Base-by-base conservation (phyloP, 805 yeast genomes). In the Clavispora santaluciae region DNA sequence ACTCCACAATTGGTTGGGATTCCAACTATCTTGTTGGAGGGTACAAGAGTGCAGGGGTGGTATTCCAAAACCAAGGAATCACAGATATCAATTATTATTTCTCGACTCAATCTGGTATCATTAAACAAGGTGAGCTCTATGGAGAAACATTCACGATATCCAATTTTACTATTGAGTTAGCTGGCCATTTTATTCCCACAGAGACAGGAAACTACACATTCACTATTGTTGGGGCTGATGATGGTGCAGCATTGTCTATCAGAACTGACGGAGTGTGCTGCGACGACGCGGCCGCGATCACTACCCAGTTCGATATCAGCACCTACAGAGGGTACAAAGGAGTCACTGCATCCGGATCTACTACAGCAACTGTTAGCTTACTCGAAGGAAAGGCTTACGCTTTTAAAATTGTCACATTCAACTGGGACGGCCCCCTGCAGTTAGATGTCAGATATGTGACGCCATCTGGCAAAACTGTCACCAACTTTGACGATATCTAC, bases 181-280 rank as follows among this genome's bases (percentile, higher is more conserved):
- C 44, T 8, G 53, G 53, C 1, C 48, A 42, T 28, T 49, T 46
- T 36, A 20, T 18, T 11, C 51, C 53, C 10, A 41, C 43, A 8
- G 13, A 23, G 3, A 10, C 49, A 5, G 53, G 53, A 15, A 30
- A 29, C 2, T 47, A 42, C 38, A 47, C 45, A 5, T 42, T 49
- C 38, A 40, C 24, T 12, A 36, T 49, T 17, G 8, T 16, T 15
- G 35, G 29, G 3, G 51, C 53, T 12, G 53, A 49, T 35, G 45
- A 49, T 26, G 53, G 53, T 24, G 53, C 51, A 1, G 40, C 51
- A 5, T 37, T 49, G 43, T 49, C 45, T 18, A 41, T 49, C 25
- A 49, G 53, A n/a, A 25, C 48, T 1, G 50, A 47, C 11, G 41
- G 33, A 17, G 22, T 43, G 2, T 49, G 53, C 37, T 49, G 53